These are phyloP conservation scores for Hsuehochloa calcarea DNA, from an alignment of 176 grass and related monocot genomes.

Conservation along the genomic window DNA sequence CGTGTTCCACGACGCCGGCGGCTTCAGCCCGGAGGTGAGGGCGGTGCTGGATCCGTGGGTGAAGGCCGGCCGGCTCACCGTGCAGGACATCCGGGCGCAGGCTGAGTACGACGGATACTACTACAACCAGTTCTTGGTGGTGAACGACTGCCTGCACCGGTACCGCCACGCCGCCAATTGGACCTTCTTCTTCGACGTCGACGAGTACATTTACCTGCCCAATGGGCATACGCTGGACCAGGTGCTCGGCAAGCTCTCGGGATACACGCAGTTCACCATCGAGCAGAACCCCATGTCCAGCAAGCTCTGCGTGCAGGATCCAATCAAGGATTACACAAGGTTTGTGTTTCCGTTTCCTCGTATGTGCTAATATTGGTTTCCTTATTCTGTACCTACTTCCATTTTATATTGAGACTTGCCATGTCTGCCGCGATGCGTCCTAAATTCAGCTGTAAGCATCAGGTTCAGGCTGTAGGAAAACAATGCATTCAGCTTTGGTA, in stretches of 20 bases:
- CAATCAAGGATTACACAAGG: slow-evolving; percentile 49
- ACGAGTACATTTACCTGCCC: slow-evolving; percentile 82
- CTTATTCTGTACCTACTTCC: neutral
- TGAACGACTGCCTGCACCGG: slow-evolving; percentile 84
- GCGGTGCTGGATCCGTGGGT: slow-evolving; percentile 79
- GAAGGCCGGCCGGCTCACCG: slow-evolving; percentile 56
- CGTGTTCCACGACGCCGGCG: slow-evolving; percentile 85
- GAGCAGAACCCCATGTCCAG: slow-evolving; percentile 90
- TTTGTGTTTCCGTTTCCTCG: slow-evolving; percentile 11
- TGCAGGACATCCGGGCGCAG: slow-evolving; percentile 79
- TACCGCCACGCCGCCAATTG: slow-evolving; percentile 76
- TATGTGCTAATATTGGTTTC: neutral
- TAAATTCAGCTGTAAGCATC: neutral
- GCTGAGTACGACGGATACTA: slow-evolving; percentile 84
- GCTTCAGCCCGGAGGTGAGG: slow-evolving; percentile 51
- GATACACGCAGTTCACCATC: slow-evolving; percentile 82
- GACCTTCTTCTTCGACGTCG: slow-evolving; percentile 98
- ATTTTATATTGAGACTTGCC: slow-evolving; percentile 17
- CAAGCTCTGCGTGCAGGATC: slow-evolving; percentile 74
- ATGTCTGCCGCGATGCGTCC: neutral
- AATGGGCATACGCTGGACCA: slow-evolving; percentile 42
- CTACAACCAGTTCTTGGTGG: slow-evolving; percentile 92
- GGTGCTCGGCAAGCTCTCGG: slow-evolving; percentile 55
- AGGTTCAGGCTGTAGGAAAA: neutral
- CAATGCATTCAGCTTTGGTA: neutral